Evolutionary conservation across 306 rosid genomes (phyloP), one percentile per base, ranked within the genome.

Genomic region (Ormosia emarginata): DNA sequence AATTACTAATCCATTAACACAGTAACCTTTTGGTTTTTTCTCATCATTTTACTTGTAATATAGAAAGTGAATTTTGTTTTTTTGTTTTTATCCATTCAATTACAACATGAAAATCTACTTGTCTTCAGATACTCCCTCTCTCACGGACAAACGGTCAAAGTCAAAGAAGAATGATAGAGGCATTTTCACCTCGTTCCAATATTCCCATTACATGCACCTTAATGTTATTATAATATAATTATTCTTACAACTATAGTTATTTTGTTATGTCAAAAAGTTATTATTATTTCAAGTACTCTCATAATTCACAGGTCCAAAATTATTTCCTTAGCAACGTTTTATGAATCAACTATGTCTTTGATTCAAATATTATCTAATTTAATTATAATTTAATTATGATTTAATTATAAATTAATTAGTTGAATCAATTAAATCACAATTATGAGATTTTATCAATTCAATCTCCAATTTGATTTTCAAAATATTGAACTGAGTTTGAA

Each of bases 131-230:
- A 78, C 59, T 50, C 86, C 61, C 79, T n/a, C 41, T 17, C 70
- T 67, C 56, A 69, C 17, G 67, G 85, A 78, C 77, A 57, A n/a
- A 3, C 39, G 78, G 91, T 88, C 94, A 87, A 82, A 88, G 96
- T 90, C 97, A 86, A 88, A 76, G 87, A 89, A 82, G 92, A 90
- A 90, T 84, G 84, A 86, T 62, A 63, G 15, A 41, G 53, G 84
- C 74, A 81, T 81, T 86, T 86, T 78, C 81, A 84, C 81, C 74
- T 85, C 84, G 83, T 88, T 87, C 91, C 87, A 76, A 82, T 79
- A 82, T 89, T 82, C 90, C 81, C 72, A 82, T 65, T 85, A n/a
- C 88, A 79, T 79, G 80, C 75, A 56, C 68, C 79, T 79, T 71
- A 43, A 43, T 73, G n/a, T 47, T 67, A 71, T 64, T 65, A 52